Evolutionary conservation across 768 basidiomycete genomes (phyloP).

Genomic region (Lactarius sanguifluus): DNA sequence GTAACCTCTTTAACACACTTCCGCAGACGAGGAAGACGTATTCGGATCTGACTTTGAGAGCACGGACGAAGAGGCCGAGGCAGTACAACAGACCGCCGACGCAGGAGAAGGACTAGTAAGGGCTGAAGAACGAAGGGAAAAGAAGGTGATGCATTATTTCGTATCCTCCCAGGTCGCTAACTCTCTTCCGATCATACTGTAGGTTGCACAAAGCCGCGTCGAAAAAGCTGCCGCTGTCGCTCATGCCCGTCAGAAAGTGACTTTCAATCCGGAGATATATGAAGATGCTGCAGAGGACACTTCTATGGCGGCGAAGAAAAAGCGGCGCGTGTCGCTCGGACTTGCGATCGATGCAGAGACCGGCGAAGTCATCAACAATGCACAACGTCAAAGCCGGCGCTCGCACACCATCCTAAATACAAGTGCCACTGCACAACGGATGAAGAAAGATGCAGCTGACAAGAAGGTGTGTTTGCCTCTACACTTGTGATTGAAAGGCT

Average conservation of each 20-base stretch:
- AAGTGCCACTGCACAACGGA: conserved; percentile 60
- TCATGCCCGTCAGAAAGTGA: conserved; percentile 62
- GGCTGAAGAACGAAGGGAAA: conserved; percentile 59
- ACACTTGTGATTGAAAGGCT: conserved; percentile 28
- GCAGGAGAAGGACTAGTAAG: conserved; percentile 55
- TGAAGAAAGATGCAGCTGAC: conserved; percentile 60
- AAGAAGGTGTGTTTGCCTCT: conserved; percentile 48
- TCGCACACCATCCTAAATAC: conserved; percentile 72
- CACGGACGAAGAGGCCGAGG: conserved; percentile 62
- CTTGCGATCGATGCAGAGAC: conserved; percentile 58
- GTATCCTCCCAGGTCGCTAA: conserved; percentile 6
- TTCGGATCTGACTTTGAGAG: conserved; percentile 86
- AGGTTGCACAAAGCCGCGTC: conserved; percentile 56
- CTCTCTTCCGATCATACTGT: conserved; percentile 2
- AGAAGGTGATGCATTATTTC: conserved; percentile 43
- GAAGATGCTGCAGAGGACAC: conserved; percentile 32
- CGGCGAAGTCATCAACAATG: conserved; percentile 50
- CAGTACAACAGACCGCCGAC: conserved; percentile 50
- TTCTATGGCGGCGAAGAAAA: conserved; percentile 37
- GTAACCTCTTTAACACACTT: not conserved
- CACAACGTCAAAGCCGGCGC: conserved; percentile 57
- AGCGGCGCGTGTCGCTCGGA: conserved; percentile 56
- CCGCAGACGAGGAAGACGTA: conserved; percentile 73
- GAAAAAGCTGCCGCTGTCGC: conserved; percentile 67
- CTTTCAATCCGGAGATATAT: conserved; percentile 58